Evolutionary conservation across 306 rosid species (phyloP).

Genomic region (Cicer arietinum): DNA sequence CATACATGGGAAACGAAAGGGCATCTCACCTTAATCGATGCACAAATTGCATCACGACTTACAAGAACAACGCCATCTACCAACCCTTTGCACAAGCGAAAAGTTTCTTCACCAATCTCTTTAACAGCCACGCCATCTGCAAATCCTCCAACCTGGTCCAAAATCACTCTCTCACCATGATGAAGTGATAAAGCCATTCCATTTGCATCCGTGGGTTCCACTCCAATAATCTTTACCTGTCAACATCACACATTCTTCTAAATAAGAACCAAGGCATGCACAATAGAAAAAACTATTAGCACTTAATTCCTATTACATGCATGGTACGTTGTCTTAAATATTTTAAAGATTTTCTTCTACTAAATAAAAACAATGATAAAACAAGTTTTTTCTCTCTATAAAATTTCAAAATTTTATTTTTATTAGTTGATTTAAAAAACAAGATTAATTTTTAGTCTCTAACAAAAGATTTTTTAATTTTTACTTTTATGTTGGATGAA

Average conservation of each 20-base stretch:
- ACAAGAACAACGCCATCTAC: conserved; percentile 91
- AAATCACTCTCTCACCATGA: conserved; percentile 78
- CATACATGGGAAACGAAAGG: conserved; percentile 19
- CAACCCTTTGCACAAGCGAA: conserved; percentile 81
- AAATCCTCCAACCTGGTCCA: conserved; percentile 86
- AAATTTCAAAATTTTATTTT: too few species aligned
- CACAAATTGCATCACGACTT: conserved; percentile 84
- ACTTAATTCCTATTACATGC: neutral
- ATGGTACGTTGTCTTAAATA: too few species aligned
- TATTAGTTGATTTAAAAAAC: too few species aligned
- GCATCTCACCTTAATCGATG: conserved; percentile 79
- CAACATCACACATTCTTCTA: conserved; percentile 9
- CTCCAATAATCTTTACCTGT: conserved; percentile 90
- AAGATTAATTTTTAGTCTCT: too few species aligned
- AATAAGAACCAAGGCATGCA: neutral
- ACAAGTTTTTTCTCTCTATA: too few species aligned
- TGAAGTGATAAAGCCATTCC: conserved; percentile 86
- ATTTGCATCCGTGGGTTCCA: conserved; percentile 91
- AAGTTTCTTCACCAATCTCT: conserved; percentile 94
- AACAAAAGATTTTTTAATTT: too few species aligned
- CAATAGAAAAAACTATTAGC: neutral
- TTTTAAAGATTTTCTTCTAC: too few species aligned
- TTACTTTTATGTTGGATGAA: too few species aligned
- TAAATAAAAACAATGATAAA: too few species aligned
- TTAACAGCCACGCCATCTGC: conserved; percentile 97